Base-by-base conservation (phyloP, 495 filamentous ascomycete species). In the Neurospora sp. region DNA sequence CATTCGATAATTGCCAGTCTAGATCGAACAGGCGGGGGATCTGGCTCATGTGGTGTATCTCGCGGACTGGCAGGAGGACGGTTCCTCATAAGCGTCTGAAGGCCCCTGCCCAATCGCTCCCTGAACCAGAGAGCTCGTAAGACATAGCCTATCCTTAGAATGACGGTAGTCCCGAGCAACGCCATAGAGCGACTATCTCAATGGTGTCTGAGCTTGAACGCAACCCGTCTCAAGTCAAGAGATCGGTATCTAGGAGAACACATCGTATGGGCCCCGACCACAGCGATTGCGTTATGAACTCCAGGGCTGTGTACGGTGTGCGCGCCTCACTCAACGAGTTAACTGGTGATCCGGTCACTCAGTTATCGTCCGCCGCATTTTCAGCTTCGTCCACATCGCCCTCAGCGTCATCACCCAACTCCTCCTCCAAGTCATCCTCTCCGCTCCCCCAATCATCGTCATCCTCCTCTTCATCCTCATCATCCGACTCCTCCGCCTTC, bases 401-500 rank as follows among this genome's bases (percentile, higher is more conserved):
- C 22, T 72, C 61, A 20, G 61, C 74, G 6, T 71, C 75, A 20
- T 74, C 74, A 22, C 59, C 47, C 12, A 41, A 53, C 4, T 37
- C 40, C 9, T 68, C 70, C 27, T 71, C 72, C 1, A 59, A 61
- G 9, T 65, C 38, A 40, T 71, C 69, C 65, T 70, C 72, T n/a
- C 71, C 42, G 39, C 65, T 47, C 9, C 20, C 42, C 71, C 71
- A 80, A 41, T 45, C 47, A 65, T 78, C 78, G 9, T 79, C 78
- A 39, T 78, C 78, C 44, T 73, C 79, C 22, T 74, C 78, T 40
- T 76, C 80, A 72, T 78, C 79, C 44, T 80, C 80, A 70, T 82
- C 82, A 78, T 83, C 82, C 22, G 80, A 82, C 40, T 85, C 85
- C 71, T 82, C 81, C 65, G 82, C 80, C 70, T 81, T 80, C 68